These are phyloP conservation scores for Protomyces pachydermus DNA, from an alignment of 1,139 yeast genomes.

Conservation along the genomic window DNA sequence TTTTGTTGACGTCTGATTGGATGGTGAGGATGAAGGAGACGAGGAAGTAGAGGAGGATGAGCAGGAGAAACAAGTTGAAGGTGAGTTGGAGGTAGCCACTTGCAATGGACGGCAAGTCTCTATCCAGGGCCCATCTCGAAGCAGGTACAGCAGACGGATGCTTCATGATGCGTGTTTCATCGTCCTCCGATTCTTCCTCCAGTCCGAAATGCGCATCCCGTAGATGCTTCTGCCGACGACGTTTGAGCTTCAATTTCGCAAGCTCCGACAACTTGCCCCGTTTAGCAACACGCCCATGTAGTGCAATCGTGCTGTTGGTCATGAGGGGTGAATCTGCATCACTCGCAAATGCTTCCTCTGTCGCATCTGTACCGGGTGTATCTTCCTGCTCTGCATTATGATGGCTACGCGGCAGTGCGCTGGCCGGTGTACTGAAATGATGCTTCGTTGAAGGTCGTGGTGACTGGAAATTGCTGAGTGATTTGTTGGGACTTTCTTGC, in stretches of 20 bases:
- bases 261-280: conserved; percentile 35
- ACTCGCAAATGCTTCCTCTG: conserved; percentile 17
- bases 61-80: conserved; percentile 57
- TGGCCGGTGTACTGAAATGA: not conserved
- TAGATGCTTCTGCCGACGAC: conserved; percentile 13
- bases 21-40: conserved; percentile 56
- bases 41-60: conserved; percentile 53
- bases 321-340: conserved; percentile 23
- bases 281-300: not conserved
- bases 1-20: conserved; percentile 62
- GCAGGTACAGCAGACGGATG: conserved; percentile 45
- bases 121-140: conserved; percentile 35
- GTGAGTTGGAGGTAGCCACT: conserved; percentile 67
- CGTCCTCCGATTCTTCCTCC: conserved; percentile 38
- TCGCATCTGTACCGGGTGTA: conserved; percentile 26
- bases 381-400: conserved; percentile 9
- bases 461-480: conserved; percentile 9
- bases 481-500: conserved; percentile 12
- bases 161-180: conserved; percentile 27
- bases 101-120: conserved; percentile 54
- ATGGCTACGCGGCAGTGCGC: conserved; percentile 4
- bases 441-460: not conserved
- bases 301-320: not conserved
- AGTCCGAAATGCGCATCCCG: conserved; percentile 2
- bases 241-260: conserved; percentile 21